Evolutionary conservation across 257 asterid species (phyloP).

Genomic region (Paraleonurus japonicus): DNA sequence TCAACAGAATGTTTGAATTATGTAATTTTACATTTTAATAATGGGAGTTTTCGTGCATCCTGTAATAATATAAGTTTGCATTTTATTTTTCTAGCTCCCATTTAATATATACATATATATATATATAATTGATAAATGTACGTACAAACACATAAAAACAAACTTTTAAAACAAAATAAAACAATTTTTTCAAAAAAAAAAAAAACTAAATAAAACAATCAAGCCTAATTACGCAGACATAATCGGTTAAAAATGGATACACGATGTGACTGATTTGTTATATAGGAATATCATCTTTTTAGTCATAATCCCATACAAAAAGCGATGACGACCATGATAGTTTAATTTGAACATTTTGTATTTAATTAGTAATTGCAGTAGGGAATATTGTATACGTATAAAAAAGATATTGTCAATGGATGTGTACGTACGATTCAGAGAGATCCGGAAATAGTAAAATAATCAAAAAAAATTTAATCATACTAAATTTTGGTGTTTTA

Average conservation of each 20-base stretch:
- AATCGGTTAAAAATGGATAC: neutral
- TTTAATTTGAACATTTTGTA: neutral
- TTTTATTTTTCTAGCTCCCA: too few relatives aligned
- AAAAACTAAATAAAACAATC: neutral
- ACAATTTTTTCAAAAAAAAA: too few relatives aligned
- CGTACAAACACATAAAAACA: slow-evolving; percentile 3
- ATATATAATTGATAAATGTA: too few relatives aligned
- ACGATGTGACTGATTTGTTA: slow-evolving; percentile 7
- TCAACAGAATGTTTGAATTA: too few relatives aligned
- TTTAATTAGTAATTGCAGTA: neutral
- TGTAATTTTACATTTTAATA: too few relatives aligned
- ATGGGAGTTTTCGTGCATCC: too few relatives aligned
- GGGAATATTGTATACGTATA: neutral
- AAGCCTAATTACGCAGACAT: neutral
- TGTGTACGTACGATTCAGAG: neutral
- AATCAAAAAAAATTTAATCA: neutral
- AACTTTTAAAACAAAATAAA: neutral
- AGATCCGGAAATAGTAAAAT: neutral
- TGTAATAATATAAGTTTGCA: too few relatives aligned
- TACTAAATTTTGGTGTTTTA: neutral
- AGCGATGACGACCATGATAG: neutral
- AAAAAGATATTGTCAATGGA: neutral
- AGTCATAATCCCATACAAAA: slow-evolving; percentile 13
- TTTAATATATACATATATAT: too few relatives aligned
- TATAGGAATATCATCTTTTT: neutral